Base-by-base conservation (phyloP, 225 moss, liverwort and hornwort genomes). In the Neckera pumila region DNA sequence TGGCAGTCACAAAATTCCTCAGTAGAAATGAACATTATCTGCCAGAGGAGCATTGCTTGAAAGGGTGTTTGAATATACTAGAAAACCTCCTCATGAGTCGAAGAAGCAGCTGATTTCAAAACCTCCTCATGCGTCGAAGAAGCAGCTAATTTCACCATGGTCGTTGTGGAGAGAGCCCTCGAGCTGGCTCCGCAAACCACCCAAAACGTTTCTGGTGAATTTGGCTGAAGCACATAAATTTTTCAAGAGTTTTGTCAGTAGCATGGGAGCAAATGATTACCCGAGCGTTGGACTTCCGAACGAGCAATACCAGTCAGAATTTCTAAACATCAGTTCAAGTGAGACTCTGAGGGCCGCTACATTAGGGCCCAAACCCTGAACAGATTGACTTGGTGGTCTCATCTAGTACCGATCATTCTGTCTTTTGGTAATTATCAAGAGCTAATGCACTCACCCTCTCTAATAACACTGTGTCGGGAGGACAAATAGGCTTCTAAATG, bases 51-150 rank as follows among this genome's bases (percentile, higher is more conserved):
- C 43, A 82, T 86, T 73, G 79, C 45, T 59, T 69, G 47, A 85
- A 90, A 59, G 82, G 51, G 84, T 84, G n/a, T 66, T 75, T 71
- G 75, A 79, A 79, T 82, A 54, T 88, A 79, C 51, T 79, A 60
- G 62, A 56, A 76, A 89, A 93, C 93, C 93, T 91, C 89, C 76
- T 92, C 89, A 83, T 89, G 88, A 83, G 56, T 57, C 80, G 91
- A 51, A 59, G 92, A 85, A 84, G 89, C 71, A 81, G 80, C 67
- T 79, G 83, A 42, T 74, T 92, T 87, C 49, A 45, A 47, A 89
- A 90, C 87, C 89, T 86, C 91, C 70, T 91, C 89, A 61, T 87
- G 88, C 56, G 83, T 83, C 76, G 91, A 84, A 60, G 90, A 85
- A 78, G 84, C 84, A 84, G 79, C 51, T 63, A 62, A 76, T 38